These are phyloP conservation scores for Priceomyces haplophilus DNA, from an alignment of 805 yeast species.

Conservation along the genomic window DNA sequence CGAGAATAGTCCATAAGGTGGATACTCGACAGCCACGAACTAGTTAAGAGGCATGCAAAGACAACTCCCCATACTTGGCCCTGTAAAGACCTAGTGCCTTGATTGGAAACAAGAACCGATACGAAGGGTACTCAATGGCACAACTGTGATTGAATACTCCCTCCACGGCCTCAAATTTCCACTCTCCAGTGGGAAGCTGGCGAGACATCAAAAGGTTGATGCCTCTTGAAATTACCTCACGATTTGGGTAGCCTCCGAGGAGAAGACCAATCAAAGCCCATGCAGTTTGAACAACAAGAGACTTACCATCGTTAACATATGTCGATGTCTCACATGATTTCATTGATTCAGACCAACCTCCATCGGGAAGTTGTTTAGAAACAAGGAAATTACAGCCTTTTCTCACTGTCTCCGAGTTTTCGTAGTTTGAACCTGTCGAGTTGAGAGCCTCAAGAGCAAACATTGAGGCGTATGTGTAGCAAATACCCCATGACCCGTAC, in stretches of 20 bases:
- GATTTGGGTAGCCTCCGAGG: slow-evolving; percentile 76
- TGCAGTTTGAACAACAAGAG: slow-evolving; percentile 84
- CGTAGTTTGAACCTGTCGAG: slow-evolving; percentile 62
- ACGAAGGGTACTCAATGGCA: slow-evolving; percentile 95
- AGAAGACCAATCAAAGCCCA: slow-evolving; percentile 88
- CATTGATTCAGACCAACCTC: slow-evolving; percentile 98
- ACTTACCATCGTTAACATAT: slow-evolving; percentile 62
- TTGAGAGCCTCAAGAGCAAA: slow-evolving; percentile 92
- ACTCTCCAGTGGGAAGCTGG: slow-evolving; percentile 77
- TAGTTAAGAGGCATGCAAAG: no score
- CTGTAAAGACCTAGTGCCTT: slow-evolving; percentile 83
- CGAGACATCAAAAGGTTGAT: slow-evolving; percentile 58
- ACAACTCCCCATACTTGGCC: slow-evolving; percentile 26
- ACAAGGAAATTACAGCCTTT: slow-evolving; percentile 85
- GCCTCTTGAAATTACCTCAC: slow-evolving; percentile 59
- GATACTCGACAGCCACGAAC: no score
- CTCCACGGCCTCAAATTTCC: slow-evolving; percentile 80
- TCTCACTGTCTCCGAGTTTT: slow-evolving; percentile 57
- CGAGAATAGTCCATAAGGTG: no score
- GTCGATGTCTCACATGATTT: slow-evolving; percentile 79
- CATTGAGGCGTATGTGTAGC: slow-evolving; percentile 95
- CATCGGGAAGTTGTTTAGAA: slow-evolving; percentile 74
- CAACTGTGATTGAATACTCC: slow-evolving; percentile 92
- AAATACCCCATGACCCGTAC: slow-evolving; percentile 99
- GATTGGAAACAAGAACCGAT: slow-evolving; percentile 82